phyloP scores from a whole-genome alignment of 2,329 filamentous ascomycete genomes.

The Colletotrichum sp. region DNA sequence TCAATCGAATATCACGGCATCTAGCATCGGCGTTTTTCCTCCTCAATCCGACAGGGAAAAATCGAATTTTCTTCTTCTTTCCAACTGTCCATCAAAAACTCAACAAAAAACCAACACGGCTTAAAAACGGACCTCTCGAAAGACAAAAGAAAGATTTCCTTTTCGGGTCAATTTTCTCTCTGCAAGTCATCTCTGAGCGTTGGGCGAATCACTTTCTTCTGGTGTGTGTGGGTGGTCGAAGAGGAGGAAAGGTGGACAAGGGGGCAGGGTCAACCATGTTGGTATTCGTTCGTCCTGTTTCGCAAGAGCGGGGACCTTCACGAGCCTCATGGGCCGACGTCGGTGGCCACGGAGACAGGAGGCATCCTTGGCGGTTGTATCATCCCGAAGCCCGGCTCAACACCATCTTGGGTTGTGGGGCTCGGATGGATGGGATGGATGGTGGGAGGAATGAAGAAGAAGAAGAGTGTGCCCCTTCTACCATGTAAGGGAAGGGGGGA shows the following conservation, averaged over 20 bases:
- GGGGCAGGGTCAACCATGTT: neutral
- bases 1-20: conserved; percentile 21
- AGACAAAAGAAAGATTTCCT: neutral
- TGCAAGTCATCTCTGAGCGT: neutral
- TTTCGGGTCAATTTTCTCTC: neutral
- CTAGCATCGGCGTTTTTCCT: conserved; percentile 22
- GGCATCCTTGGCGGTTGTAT: conserved; percentile 13
- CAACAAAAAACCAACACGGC: neutral
- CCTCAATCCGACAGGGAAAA: neutral
- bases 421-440: neutral
- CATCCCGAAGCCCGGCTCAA: conserved; percentile 14
- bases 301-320: neutral
- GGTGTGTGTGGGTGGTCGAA: neutral
- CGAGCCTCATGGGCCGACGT: neutral
- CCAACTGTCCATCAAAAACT: neutral
- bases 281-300: conserved; percentile 2
- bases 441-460: neutral
- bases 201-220: neutral
- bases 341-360: neutral
- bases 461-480: neutral
- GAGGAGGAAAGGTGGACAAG: neutral
- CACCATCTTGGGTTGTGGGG: neutral
- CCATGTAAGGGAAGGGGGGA: neutral
- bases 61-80: neutral
- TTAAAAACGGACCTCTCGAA: neutral